Evolutionary conservation across 2,329 filamentous ascomycete genomes (phyloP), one percentile per base, ranked within the genome.

Genomic region (Huntiella abstrusa): DNA sequence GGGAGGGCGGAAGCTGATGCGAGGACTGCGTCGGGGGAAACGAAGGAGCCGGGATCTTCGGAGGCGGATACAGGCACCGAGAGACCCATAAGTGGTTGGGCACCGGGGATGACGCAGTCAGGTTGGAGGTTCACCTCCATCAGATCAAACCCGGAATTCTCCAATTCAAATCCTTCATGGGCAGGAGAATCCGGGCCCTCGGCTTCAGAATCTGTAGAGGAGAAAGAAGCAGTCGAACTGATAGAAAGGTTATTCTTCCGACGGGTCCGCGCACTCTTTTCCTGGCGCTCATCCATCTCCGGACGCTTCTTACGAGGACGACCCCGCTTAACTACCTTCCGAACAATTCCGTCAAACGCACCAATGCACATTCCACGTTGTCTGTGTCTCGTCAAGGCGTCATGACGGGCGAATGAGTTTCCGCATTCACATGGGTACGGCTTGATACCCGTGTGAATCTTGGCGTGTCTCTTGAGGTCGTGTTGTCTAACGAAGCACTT

Each of bases 401-500:
- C 91, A 57, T 96, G 88, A 48, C 91, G 77, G 33, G 88, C 88
- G 59, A 98, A 98, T 53, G 80, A 85, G 62, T 92, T 92, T 48
- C 88, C 86, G 59, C 91, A 98, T 52, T 85, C 78, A 63, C 91
- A 98, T 40, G 84, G 82, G 59, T 95, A 94, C 4, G 88, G 86
- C 66, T 95, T 95, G 63, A 92, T 80, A 43, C 87, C 87, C 1
- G 84, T 93, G 64, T 98, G 91, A 49, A 96, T 98, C 65, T 96
- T 95, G 54, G 87, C 82, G 59, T 98, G 91, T 51, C 91, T 78
- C 68, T 96, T 98, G 51, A 96, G 76, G 60, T 98, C 91, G 60
- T 98, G 91, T 56, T 94, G 87, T 34, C 91, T 80, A 37, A 96
- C 91, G 59, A 98, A 98, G 64, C 86, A 88, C 65, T 96, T 96